Evolutionary conservation across 805 yeast genomes (phyloP).

Genomic region (Candida verbasci): DNA sequence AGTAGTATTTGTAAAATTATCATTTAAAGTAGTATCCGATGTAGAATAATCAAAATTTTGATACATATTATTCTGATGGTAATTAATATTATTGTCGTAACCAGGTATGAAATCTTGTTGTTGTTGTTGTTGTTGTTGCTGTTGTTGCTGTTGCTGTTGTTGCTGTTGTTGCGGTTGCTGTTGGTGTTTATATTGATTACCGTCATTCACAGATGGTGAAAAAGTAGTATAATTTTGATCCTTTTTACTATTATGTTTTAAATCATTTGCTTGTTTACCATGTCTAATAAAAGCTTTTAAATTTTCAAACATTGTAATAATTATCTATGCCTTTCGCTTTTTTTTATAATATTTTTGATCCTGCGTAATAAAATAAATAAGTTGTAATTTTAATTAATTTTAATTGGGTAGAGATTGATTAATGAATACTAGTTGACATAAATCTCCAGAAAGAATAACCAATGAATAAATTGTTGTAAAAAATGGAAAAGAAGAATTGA

Average conservation of each 20-base stretch:
- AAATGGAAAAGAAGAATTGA: too few species aligned
- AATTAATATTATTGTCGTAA: neutral
- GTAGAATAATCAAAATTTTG: neutral
- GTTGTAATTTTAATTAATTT: too few species aligned
- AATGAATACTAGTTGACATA: too few species aligned
- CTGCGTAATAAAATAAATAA: too few species aligned
- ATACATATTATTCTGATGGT: slow-evolving; percentile 2
- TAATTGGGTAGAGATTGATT: too few species aligned
- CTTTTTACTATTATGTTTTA: slow-evolving; percentile 11
- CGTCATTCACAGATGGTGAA: neutral
- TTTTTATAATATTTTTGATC: too few species aligned
- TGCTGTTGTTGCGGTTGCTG: slow-evolving; percentile 2
- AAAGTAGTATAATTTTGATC: neutral
- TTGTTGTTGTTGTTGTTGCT: neutral
- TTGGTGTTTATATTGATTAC: too few species aligned
- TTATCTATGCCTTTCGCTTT: too few species aligned
- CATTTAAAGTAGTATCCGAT: slow-evolving; percentile 4
- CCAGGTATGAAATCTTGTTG: neutral
- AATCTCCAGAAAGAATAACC: too few species aligned
- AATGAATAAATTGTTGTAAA: too few species aligned
- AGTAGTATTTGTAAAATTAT: neutral
- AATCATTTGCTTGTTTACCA: slow-evolving; percentile 53
- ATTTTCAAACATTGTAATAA: slow-evolving; percentile 36
- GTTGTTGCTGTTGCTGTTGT: neutral
- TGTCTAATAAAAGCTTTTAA: slow-evolving; percentile 60